Evolutionary conservation across 1,284 basidiomycete species (phyloP), one percentile per base, ranked within the genome.

Genomic region (Albatrellus sp.): DNA sequence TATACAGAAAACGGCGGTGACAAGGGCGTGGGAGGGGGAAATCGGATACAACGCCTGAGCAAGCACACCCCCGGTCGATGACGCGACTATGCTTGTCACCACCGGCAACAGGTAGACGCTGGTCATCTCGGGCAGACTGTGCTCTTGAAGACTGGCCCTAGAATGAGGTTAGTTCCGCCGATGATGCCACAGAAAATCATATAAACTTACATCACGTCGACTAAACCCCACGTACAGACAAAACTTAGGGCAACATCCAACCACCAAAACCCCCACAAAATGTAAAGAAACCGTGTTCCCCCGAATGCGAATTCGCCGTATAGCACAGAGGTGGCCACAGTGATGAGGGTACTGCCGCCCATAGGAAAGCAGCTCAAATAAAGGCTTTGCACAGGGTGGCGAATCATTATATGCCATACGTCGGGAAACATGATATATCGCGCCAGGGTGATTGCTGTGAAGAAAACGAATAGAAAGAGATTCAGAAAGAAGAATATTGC

Each of bases 241-340:
- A 79, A 55, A 1, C 83, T 75, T 16, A 83, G 52, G 1, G 67
- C 59, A 2, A 76, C 67, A 50, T 83, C 74, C 33, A 80, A 50
- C 86, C 84, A 89, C 86, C 87, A 90, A 9, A 85, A 55, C 1
- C 57, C 71, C 75, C 83, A 83, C 14, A 84, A 61, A 31, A 74
- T 61, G 44, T 72, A 75, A 0, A 79, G 61, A 57, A 86, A 83
- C 0, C 55, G 42, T 32, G 55, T 58, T 8, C 80, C 80, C 32
- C 75, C 77, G 44, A 80, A 63, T 35, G 57, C 54, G 48, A 64
- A 73, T 40, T 63, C 58, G 6, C 54, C 54, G 48, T 72, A 56
- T 19, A 77, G 60, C 32, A 72, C 57, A 19, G 62, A 56, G 14
- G 71, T 63, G 2, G 70, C 63, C 36, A 70, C 60, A 35, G 67